phyloP scores from a whole-genome alignment of 2,329 filamentous ascomycete genomes.

The Orbilia ellipsospora region DNA sequence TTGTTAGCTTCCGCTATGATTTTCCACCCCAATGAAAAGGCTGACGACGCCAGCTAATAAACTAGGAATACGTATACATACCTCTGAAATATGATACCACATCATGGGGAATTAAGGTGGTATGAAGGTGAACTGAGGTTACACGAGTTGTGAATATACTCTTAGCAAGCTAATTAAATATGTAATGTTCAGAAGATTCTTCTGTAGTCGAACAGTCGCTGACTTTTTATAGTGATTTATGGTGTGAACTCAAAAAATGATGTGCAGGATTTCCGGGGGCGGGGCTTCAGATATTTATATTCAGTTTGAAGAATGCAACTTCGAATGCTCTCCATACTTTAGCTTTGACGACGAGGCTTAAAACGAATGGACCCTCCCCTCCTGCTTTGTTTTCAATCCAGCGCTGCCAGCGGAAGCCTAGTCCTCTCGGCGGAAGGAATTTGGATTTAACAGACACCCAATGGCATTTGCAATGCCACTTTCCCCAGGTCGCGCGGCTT shows the following conservation, averaged over 20 bases:
- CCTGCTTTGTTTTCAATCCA: not conserved
- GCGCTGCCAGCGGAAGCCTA: slow-evolving; percentile 26
- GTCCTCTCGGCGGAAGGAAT: slow-evolving; percentile 25
- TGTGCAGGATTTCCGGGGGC: slow-evolving; percentile 1
- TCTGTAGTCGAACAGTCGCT: not conserved
- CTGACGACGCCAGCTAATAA: not conserved
- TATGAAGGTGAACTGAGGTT: not conserved
- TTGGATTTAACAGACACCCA: slow-evolving; percentile 36
- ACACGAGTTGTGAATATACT: not conserved
- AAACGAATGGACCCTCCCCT: slow-evolving; percentile 20
- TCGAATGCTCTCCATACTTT: slow-evolving; percentile 8
- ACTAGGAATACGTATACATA: slow-evolving; percentile 15
- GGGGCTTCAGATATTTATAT: slow-evolving; percentile 50
- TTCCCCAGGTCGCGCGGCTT: slow-evolving; percentile 21
- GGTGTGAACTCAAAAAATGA: slow-evolving; percentile 1
- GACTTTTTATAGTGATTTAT: not conserved
- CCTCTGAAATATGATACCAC: slow-evolving; percentile 58
- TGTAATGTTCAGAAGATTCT: not conserved
- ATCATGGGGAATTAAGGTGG: slow-evolving; percentile 29
- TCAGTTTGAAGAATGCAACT: not conserved
- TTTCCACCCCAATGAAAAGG: not conserved
- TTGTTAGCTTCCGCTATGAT: slow-evolving; percentile 15
- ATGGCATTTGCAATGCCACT: slow-evolving; percentile 46
- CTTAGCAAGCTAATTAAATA: not conserved
- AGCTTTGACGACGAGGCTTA: slow-evolving; percentile 29